These are phyloP conservation scores for Candida taoyuanica DNA, from an alignment of 805 yeast genomes.

Conservation along the genomic window DNA sequence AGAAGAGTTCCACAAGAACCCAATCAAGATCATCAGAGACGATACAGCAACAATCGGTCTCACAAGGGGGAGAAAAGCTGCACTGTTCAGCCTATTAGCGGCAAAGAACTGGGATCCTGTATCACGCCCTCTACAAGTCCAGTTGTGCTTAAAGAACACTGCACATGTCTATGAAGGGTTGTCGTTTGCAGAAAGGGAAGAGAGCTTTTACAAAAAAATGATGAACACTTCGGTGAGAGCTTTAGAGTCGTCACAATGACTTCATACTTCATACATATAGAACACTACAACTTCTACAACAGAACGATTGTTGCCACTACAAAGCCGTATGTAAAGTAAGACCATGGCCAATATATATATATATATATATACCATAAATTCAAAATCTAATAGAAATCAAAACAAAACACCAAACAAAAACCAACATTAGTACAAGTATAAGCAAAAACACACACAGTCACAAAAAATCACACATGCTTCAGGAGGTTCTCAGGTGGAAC, in stretches of 20 bases:
- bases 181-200: constrained; percentile 21
- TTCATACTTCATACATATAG: too few relatives aligned
- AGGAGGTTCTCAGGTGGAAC: constrained; percentile 57
- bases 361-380: too few relatives aligned
- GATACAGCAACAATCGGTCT: constrained; percentile 44
- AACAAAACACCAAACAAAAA: not conserved
- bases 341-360: too few relatives aligned
- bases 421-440: not conserved
- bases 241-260: not conserved
- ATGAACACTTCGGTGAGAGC: constrained; percentile 1
- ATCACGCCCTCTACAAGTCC: constrained; percentile 26
- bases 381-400: too few relatives aligned
- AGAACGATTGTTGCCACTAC: too few relatives aligned
- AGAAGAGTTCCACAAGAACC: constrained; percentile 16
- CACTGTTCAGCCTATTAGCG: constrained; percentile 72
- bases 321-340: too few relatives aligned
- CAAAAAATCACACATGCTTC: constrained; percentile 26
- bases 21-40: constrained; percentile 34
- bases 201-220: constrained; percentile 17
- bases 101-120: constrained; percentile 60
- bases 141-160: constrained; percentile 28
- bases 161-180: constrained; percentile 27
- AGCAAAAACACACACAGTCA: constrained; percentile 2
- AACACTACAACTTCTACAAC: too few relatives aligned
- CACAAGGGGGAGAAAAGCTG: constrained; percentile 65